phyloP scores from a whole-genome alignment of 73 alveolate genomes.

The Uronychia binucleata region DNA sequence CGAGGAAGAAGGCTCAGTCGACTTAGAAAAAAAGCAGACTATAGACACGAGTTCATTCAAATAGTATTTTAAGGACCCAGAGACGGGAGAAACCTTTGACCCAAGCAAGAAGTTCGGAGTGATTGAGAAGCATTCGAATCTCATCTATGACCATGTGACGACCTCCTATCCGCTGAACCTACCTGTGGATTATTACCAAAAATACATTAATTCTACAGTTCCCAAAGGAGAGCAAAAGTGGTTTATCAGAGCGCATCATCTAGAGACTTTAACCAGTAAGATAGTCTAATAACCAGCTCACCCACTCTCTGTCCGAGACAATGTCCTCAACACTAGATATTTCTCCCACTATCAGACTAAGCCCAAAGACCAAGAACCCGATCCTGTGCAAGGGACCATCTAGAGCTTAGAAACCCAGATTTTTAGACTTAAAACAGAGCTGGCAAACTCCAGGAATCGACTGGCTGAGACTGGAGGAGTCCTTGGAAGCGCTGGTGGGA shows the following conservation, averaged over 20 bases:
- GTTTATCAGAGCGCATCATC: constrained; percentile 93
- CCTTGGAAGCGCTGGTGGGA: not conserved
- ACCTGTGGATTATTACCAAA: constrained; percentile 59
- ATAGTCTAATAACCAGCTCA: constrained; percentile 29
- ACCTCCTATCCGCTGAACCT: constrained; percentile 63
- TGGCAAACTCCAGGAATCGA: not conserved
- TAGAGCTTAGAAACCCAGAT: constrained; percentile 73
- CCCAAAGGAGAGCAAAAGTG: constrained; percentile 68
- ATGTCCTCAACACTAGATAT: constrained; percentile 84
- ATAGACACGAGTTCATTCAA: constrained; percentile 34
- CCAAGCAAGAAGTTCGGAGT: constrained; percentile 64
- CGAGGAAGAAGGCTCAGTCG: constrained; percentile 44
- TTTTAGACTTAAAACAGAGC: not conserved
- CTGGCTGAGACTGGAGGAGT: not conserved
- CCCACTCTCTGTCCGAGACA: constrained; percentile 86
- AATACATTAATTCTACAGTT: constrained; percentile 52
- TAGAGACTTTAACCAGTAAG: constrained; percentile 70
- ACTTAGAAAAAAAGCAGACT: constrained; percentile 34
- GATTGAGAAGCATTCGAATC: constrained; percentile 31
- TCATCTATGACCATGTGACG: constrained; percentile 64
- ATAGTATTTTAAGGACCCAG: constrained; percentile 37
- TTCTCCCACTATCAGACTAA: constrained; percentile 77
- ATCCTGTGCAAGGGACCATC: constrained; percentile 64
- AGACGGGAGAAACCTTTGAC: constrained; percentile 46
- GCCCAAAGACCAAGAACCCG: constrained; percentile 52